Evolutionary conservation across 2,329 filamentous ascomycete species (phyloP).

Genomic region (Fusarium sp.): DNA sequence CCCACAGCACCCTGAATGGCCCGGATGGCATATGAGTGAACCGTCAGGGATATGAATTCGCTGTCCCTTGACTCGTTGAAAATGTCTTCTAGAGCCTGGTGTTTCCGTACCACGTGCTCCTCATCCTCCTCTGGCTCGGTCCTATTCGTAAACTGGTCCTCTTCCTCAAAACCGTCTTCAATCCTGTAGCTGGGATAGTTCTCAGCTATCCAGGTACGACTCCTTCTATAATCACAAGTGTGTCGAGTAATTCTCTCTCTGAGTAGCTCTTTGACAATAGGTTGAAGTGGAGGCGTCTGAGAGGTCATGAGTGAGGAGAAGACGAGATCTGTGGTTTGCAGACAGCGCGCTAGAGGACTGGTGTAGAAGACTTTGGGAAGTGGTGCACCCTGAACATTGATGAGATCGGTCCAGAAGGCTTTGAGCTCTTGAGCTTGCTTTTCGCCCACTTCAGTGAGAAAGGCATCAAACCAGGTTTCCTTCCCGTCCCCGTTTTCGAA

Average conservation of each 20-base stretch:
- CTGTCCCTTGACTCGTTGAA: slow-evolving; percentile 56
- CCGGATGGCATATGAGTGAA: slow-evolving; percentile 63
- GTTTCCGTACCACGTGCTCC: slow-evolving; percentile 61
- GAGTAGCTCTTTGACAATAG: slow-evolving; percentile 69
- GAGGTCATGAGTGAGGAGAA: slow-evolving; percentile 59
- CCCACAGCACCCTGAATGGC: slow-evolving; percentile 59
- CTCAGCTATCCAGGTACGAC: slow-evolving; percentile 61
- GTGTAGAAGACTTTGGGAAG: slow-evolving; percentile 68
- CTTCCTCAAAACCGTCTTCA: slow-evolving; percentile 67
- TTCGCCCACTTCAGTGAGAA: slow-evolving; percentile 66
- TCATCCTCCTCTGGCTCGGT: slow-evolving; percentile 62
- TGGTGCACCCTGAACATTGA: slow-evolving; percentile 62
- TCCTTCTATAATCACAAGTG: slow-evolving; percentile 70
- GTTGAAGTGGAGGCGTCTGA: slow-evolving; percentile 59
- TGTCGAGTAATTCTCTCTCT: slow-evolving; percentile 72
- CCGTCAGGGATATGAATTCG: slow-evolving; percentile 63
- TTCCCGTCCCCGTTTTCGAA: slow-evolving; percentile 56
- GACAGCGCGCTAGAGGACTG: slow-evolving; percentile 69
- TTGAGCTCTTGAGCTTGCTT: slow-evolving; percentile 66
- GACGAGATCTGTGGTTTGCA: slow-evolving; percentile 67
- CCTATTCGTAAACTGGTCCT: slow-evolving; percentile 66
- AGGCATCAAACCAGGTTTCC: slow-evolving; percentile 58
- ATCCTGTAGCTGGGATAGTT: slow-evolving; percentile 65
- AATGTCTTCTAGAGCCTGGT: slow-evolving; percentile 60
- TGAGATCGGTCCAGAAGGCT: slow-evolving; percentile 63